phyloP scores from a whole-genome alignment of 1,139 yeast species.

The Torulaspora globosa region DNA sequence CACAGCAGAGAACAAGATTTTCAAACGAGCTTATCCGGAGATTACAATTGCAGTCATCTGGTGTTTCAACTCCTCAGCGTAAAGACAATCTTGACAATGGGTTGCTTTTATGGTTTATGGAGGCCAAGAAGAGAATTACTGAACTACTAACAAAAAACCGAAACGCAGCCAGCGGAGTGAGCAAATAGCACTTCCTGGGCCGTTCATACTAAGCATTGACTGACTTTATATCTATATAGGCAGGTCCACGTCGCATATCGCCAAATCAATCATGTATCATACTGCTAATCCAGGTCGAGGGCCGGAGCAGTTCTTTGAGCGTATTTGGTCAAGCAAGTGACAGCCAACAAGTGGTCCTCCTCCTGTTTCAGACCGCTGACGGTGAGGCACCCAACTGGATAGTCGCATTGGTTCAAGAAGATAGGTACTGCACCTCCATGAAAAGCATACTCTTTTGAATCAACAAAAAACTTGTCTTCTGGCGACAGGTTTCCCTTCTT shows the following conservation, averaged over 20 bases:
- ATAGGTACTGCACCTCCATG: constrained; percentile 66
- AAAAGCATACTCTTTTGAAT: constrained; percentile 48
- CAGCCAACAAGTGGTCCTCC: constrained; percentile 32
- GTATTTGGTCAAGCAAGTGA: constrained; percentile 19
- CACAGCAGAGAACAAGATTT: constrained; percentile 22
- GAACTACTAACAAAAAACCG: constrained; percentile 17
- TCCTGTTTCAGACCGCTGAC: constrained; percentile 49
- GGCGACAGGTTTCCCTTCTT: constrained; percentile 33
- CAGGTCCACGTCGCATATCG: background rate
- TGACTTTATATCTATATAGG: background rate
- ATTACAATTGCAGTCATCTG: constrained; percentile 30
- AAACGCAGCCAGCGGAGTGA: background rate
- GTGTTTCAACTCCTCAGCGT: constrained; percentile 3
- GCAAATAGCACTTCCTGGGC: background rate
- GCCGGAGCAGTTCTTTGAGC: constrained; percentile 12
- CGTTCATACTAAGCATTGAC: background rate
- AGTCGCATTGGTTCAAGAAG: constrained; percentile 43
- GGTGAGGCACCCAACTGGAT: constrained; percentile 53
- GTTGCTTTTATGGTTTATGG: constrained; percentile 36
- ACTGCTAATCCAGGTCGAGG: constrained; percentile 17
- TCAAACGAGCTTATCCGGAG: constrained; percentile 35
- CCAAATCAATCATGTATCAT: background rate
- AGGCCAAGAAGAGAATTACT: constrained; percentile 39
- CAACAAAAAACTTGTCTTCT: constrained; percentile 42
- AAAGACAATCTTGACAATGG: constrained; percentile 18